Evolutionary conservation across 805 yeast species (phyloP), one percentile per base, ranked within the genome.

Genomic region (Spencermartinsiella europaea): DNA sequence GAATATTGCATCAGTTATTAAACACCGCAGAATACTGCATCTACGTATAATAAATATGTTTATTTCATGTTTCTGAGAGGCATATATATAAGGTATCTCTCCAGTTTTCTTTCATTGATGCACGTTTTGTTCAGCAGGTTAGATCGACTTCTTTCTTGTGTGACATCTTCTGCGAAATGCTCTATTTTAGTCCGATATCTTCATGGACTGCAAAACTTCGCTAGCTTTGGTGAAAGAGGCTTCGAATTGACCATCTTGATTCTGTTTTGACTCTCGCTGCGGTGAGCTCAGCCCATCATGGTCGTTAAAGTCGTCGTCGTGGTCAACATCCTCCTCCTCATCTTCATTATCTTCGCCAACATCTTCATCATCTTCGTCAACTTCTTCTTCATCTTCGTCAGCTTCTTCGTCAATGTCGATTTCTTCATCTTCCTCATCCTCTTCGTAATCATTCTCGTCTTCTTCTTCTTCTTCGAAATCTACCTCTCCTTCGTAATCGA

Each of bases 381-480:
- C 44, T 5, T 38, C 50, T 4, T 47, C 50, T 5, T 44, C 48
- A 8, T 34, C 38, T 34, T 36, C 42, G 14, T 44, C 38, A 10
- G 21, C 40, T 16, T 38, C 49, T 3, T n/a, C 45, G 17, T 38
- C 45, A 16, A 19, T 25, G n/a, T 35, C 40, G 19, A 19, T 16
- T 14, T 38, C 50, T 5, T 14, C 34, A 15, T 38, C 34, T 17
- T 14, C 38, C 19, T 40, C 44, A 37, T 19, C 50, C 40, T 31
- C 45, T 44, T 17, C 52, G n/a, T 49, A 50, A 15, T 49, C 45
- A 7, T 40, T 46, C 16, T 35, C 38, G 5, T 48, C 53, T 3
- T 45, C 48, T 14, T 46, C 55, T 14, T 42, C 52, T 19, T 46
- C 47, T n/a, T 47, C 54, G 16, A 38, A 46, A 2, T 52, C 53